phyloP scores from a whole-genome alignment of 2,329 filamentous ascomycete genomes.

The Aspergillus aculeatinus region DNA sequence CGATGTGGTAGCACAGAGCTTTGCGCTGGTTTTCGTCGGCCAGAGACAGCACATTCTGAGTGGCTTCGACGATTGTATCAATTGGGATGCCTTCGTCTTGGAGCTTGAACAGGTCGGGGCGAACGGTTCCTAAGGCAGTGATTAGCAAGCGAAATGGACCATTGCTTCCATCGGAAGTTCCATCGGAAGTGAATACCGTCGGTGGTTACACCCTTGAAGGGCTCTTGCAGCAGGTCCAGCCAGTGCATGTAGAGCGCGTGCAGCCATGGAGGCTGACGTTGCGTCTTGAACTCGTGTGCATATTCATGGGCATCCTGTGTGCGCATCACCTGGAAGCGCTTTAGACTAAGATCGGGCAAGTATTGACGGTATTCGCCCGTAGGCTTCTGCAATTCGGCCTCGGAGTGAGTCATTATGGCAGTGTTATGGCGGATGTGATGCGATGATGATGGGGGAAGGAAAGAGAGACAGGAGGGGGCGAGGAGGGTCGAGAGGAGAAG shows the following conservation, averaged over 20 bases:
- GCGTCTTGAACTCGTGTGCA: slow-evolving; percentile 58
- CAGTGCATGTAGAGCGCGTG: slow-evolving; percentile 61
- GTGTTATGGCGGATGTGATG: not conserved
- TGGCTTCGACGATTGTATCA: slow-evolving; percentile 54
- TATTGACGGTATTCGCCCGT: slow-evolving; percentile 53
- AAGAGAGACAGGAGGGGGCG: not conserved
- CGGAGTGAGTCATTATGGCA: slow-evolving; percentile 2
- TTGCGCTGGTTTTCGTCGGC: slow-evolving; percentile 52
- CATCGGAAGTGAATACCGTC: slow-evolving; percentile 52
- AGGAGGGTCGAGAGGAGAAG: not conserved
- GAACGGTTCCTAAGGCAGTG: slow-evolving; percentile 47
- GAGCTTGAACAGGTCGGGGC: slow-evolving; percentile 55
- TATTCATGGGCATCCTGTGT: slow-evolving; percentile 64
- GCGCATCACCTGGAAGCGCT: slow-evolving; percentile 63
- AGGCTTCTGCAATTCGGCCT: slow-evolving; percentile 2
- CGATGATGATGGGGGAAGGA: not conserved
- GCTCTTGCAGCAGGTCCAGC: slow-evolving; percentile 59
- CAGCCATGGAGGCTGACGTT: slow-evolving; percentile 65
- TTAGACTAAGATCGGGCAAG: slow-evolving; percentile 61
- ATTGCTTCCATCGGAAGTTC: not conserved
- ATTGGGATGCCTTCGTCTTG: slow-evolving; percentile 66
- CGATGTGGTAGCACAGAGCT: slow-evolving; percentile 59
- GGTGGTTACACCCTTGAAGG: slow-evolving; percentile 68
- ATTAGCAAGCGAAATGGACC: not conserved
- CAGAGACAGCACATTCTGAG: slow-evolving; percentile 47